Conservation (phyloP, 768 basidiomycete species). For the Leucocoprinus leucothites region DNA sequence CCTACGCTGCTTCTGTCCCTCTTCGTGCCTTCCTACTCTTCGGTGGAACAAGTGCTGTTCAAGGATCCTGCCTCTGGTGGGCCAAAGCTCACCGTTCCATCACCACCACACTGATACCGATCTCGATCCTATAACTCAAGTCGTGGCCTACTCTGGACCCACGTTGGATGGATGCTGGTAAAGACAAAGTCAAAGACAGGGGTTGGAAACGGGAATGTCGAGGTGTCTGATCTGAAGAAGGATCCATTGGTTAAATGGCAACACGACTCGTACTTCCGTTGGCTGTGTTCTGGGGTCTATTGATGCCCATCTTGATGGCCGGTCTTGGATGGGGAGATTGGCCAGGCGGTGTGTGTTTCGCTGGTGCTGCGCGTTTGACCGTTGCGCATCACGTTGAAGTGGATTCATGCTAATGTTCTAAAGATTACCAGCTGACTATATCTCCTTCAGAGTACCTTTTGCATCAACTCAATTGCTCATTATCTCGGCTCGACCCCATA, state of each 20-base stretch:
- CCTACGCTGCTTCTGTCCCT: slow-evolving; percentile 72
- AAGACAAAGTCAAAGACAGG: slow-evolving; percentile 63
- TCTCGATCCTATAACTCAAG: slow-evolving; percentile 83
- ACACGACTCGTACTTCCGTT: slow-evolving; percentile 71
- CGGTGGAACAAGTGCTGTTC: slow-evolving; percentile 79
- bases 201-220: slow-evolving; percentile 48
- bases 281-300: slow-evolving; percentile 62
- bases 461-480: slow-evolving; percentile 87
- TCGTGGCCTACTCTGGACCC: slow-evolving; percentile 76
- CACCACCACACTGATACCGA: slow-evolving; percentile 86
- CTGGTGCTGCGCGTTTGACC: slow-evolving; percentile 66
- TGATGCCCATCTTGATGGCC: slow-evolving; percentile 66
- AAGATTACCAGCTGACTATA: slow-evolving; percentile 7
- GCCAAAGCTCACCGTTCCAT: slow-evolving; percentile 80
- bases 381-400: slow-evolving; percentile 74
- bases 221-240: slow-evolving; percentile 68
- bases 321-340: slow-evolving; percentile 75
- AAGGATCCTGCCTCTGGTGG: slow-evolving; percentile 91
- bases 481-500: slow-evolving; percentile 80
- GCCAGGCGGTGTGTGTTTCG: slow-evolving; percentile 74
- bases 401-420: slow-evolving; percentile 25
- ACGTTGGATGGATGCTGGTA: slow-evolving; percentile 83
- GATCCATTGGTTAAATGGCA: slow-evolving; percentile 76
- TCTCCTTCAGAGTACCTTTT: slow-evolving; percentile 67
- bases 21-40: slow-evolving; percentile 69